A percentile compares a stretch with the other conserved stretches of the same genome.
Conservation (phyloP, 805 yeast species). For the Lachancea kluyveri region DNA sequence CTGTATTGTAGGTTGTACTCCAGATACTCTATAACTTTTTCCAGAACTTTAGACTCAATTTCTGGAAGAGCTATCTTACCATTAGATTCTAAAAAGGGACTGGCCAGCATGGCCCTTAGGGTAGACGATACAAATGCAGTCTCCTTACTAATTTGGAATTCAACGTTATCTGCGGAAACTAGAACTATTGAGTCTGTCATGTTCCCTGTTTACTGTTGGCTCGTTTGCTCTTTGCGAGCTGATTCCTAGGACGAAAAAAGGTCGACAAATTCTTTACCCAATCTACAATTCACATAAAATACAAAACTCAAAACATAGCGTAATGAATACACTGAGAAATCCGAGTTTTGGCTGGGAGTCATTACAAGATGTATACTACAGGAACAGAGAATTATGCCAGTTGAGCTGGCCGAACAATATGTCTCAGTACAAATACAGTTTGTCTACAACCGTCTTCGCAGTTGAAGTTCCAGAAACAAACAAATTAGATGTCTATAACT, state of each 20-base stretch:
- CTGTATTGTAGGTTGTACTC: conserved; percentile 68
- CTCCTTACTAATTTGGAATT: conserved; percentile 55
- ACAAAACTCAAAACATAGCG: too few species aligned
- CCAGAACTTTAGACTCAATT: conserved; percentile 64
- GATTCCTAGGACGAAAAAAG: too few species aligned
- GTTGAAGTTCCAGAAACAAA: conserved; percentile 31
- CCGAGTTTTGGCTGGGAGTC: conserved; percentile 70
- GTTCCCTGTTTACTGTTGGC: too few species aligned
- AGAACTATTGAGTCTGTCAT: too few species aligned
- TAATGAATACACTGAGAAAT: conserved; percentile 12
- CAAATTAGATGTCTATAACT: conserved; percentile 34
- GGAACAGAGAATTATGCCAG: conserved; percentile 35
- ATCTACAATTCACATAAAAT: too few species aligned
- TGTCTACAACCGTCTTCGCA: conserved; percentile 38
- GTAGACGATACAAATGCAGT: conserved; percentile 74
- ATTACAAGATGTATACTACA: conserved; percentile 62
- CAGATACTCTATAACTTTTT: conserved; percentile 78
- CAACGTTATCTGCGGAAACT: conserved; percentile 66
- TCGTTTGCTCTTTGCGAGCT: too few species aligned
- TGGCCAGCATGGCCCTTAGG: conserved; percentile 48
- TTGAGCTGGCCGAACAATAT: conserved; percentile 19
- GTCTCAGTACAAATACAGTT: conserved; percentile 25
- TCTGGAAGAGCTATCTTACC: conserved; percentile 51
- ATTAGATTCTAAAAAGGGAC: conserved; percentile 54
- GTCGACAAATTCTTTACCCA: too few species aligned